Percentiles rank a stretch among this genome's conserved stretches.
phyloP scores from a whole-genome alignment of 2,329 filamentous ascomycete species.

The Fusarium citri region DNA sequence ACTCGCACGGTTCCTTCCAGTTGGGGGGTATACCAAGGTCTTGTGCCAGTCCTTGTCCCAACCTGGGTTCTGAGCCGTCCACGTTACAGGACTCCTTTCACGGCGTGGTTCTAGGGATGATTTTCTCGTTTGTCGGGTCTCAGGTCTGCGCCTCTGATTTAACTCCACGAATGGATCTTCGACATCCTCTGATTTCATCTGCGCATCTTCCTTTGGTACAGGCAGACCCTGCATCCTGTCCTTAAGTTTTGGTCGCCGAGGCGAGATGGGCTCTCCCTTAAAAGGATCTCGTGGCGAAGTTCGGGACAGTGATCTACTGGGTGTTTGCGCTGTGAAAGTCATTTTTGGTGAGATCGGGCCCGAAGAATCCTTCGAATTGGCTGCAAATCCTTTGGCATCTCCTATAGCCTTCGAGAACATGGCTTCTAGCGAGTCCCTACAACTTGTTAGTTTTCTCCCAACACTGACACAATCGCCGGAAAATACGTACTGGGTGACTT shows the following conservation, averaged over 20 bases:
- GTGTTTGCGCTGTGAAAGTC: not conserved
- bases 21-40: slow-evolving; percentile 70
- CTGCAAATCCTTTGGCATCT: slow-evolving; percentile 2
- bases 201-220: not conserved
- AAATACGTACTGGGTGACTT: slow-evolving; percentile 32
- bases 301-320: not conserved
- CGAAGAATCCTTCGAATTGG: not conserved
- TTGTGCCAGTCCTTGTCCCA: slow-evolving; percentile 67
- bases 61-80: slow-evolving; percentile 62
- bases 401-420: slow-evolving; percentile 9
- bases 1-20: slow-evolving; percentile 69
- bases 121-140: slow-evolving; percentile 45
- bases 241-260: slow-evolving; percentile 40
- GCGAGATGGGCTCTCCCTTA: slow-evolving; percentile 10
- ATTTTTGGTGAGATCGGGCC: not conserved
- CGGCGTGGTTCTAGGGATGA: slow-evolving; percentile 27
- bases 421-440: slow-evolving; percentile 28
- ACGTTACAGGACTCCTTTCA: slow-evolving; percentile 49
- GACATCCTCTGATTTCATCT: not conserved
- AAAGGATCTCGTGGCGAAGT: slow-evolving; percentile 19
- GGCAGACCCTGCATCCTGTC: slow-evolving; percentile 41
- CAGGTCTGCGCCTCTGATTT: slow-evolving; percentile 26
- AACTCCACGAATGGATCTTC: not conserved
- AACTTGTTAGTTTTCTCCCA: slow-evolving; percentile 9
- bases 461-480: no score